These are phyloP conservation scores for Thalassiosira hispida DNA, from an alignment of 352 stramenopile genomes.

Conservation along the genomic window DNA sequence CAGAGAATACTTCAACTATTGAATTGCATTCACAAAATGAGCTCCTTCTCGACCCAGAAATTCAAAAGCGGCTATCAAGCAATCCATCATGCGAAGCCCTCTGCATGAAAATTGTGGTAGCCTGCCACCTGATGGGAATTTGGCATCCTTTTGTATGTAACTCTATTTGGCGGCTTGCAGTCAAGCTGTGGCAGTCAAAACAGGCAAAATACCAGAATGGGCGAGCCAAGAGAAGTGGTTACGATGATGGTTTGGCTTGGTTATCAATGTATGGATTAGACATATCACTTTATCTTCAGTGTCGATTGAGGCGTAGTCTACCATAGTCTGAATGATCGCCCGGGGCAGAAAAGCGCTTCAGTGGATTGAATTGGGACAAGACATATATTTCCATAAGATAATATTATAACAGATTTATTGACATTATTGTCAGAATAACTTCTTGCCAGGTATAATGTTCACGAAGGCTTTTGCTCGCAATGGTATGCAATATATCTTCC, in stretches of 20 bases:
- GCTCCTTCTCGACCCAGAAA: neutral
- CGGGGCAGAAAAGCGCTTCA: too few relatives aligned
- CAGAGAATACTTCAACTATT: conserved; percentile 6
- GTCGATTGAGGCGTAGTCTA: conserved; percentile 4
- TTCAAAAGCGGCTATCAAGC: conserved; percentile 7
- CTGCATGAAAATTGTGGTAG: conserved; percentile 44
- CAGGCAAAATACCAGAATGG: neutral
- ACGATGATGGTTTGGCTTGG: conserved; percentile 19
- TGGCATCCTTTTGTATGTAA: conserved; percentile 36
- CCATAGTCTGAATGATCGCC: conserved; percentile 1
- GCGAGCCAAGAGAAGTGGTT: conserved; percentile 5
- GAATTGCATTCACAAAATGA: neutral
- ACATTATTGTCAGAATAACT: neutral
- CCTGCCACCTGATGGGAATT: conserved; percentile 33
- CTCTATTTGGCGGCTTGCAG: conserved; percentile 47
- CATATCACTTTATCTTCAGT: conserved; percentile 5
- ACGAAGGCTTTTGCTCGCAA: conserved; percentile 67
- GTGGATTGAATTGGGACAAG: too few relatives aligned
- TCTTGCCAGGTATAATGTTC: conserved; percentile 55
- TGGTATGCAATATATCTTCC: conserved; percentile 77
- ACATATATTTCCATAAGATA: too few relatives aligned
- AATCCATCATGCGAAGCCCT: conserved; percentile 37
- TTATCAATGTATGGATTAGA: conserved; percentile 13
- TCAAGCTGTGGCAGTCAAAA: conserved; percentile 29
- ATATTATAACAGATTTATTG: neutral